Evolutionary conservation across 2,329 filamentous ascomycete genomes (phyloP), one percentile per base, ranked within the genome.

Genomic region (Chalaropsis thielavioides): DNA sequence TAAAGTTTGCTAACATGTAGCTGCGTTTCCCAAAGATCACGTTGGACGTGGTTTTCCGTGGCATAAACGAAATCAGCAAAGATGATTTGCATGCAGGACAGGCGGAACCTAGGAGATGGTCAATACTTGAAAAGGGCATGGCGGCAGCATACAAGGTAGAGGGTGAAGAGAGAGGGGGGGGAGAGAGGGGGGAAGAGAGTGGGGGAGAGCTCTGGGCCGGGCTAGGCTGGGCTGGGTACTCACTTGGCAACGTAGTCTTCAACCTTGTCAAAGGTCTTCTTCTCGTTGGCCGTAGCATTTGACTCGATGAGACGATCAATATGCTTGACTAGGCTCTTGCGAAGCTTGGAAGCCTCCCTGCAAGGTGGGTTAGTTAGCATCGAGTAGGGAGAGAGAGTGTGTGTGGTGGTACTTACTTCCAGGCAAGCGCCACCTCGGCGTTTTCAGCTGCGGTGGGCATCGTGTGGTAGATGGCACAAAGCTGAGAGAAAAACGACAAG

Each of bases 21-120:
- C 75, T 97, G 92, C 63, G 84, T 81, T 67, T 84, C 79, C 92
- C 92, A 97, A 59, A 97, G 81, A 67, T 79, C 81, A 66, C 78
- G 75, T 73, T 96, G 90, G 63, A 87, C 81, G 65, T 84, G 80
- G 68, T 84, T 80, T 68, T 78, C 77, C 67, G 78, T 79, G 62
- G 86, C 85, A 75, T 82, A 84, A 68, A 83, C 78, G 71, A 89
- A 84, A 74, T 95, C 86, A 72, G 81, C 76, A 72, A 90, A 88
- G 67, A 92, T 85, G 65, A 84, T 82, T 69, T 82, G 80, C 72
- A 92, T 85, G 72, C 87, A 92, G 67, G 83, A 81, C 61, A 85
- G 76, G 69, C 90, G 89, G 43, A 65, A 68, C 38, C 68, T 69
- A 22, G 35, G n/a, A 60, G 41, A 19, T n/a, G 17, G 54, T 67